Evolutionary conservation across 495 filamentous ascomycete species (phyloP).

Genomic region (Aspergillus indologenus): DNA sequence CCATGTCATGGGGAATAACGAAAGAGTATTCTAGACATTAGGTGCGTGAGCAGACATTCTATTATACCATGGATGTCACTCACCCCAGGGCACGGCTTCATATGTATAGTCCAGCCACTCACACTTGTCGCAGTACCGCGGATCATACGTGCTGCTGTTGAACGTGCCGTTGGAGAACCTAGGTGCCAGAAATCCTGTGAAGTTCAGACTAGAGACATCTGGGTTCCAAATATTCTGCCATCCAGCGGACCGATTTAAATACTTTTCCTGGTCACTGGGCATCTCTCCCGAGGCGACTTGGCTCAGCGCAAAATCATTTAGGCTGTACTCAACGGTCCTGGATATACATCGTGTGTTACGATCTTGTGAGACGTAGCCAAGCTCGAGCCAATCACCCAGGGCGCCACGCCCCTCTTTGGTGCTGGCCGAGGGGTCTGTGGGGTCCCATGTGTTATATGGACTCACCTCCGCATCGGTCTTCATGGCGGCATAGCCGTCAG

Average conservation of each 20-base stretch:
- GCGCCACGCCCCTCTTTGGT: conserved; percentile 68
- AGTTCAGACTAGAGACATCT: conserved; percentile 48
- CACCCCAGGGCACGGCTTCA: conserved; percentile 39
- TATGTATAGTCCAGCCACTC: conserved; percentile 53
- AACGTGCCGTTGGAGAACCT: conserved; percentile 52
- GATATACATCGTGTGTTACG: conserved; percentile 67
- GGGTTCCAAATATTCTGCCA: conserved; percentile 66
- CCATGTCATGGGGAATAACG: conserved; percentile 65
- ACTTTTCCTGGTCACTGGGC: conserved; percentile 54
- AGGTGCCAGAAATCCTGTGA: conserved; percentile 63
- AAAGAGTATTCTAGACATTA: conserved; percentile 53
- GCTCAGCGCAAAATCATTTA: conserved; percentile 69
- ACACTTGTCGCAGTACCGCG: conserved; percentile 59
- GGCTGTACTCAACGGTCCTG: conserved; percentile 68
- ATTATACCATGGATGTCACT: conserved; percentile 6
- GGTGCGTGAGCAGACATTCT: neutral
- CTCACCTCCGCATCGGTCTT: conserved; percentile 73
- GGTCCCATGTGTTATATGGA: conserved; percentile 62
- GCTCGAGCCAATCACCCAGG: conserved; percentile 62
- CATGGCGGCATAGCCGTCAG: conserved; percentile 53
- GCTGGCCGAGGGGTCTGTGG: conserved; percentile 53
- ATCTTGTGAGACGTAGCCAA: conserved; percentile 66
- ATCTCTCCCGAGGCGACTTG: conserved; percentile 60
- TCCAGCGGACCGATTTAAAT: conserved; percentile 54
- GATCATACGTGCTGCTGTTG: conserved; percentile 52